Evolutionary conservation across 2,329 filamentous ascomycete genomes (phyloP), one percentile per base, ranked within the genome.

Genomic region (Aspergillus sp.): DNA sequence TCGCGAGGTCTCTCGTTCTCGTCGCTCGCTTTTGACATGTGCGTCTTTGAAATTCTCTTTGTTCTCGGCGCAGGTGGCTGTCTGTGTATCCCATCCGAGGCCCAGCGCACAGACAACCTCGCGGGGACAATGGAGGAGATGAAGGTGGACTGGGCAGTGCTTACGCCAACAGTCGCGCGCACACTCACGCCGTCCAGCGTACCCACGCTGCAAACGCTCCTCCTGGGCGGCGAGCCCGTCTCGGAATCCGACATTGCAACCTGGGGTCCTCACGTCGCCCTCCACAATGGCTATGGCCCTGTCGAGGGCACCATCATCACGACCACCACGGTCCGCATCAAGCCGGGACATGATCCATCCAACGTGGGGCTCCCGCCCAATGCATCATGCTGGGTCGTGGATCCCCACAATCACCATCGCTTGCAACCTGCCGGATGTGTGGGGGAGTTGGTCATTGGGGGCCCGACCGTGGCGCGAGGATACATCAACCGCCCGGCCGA

Each of bases 91-190:
- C 80, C 80, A 1, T 77, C 76, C 57, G 66, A 78, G 61, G 57
- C 73, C 53, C 73, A 80, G 15, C 75, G 80, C 2, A 74, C 80
- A 66, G 80, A 81, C 61, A 76, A 80, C 0, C 70, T 76, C n/a
- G 63, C 77, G 1, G 54, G 57, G 11, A 47, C 22, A 0, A 73
- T 69, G 3, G 65, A 75, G 47, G 56, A 72, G 0, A 80, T 82
- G 73, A 69, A 78, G 7, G 79, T 81, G 19, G 81, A 77, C 25
- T 81, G 78, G 78, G 81, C 78, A 1, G 83, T 84, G 68, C 79
- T 87, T 70, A 87, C 85, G 0, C 80, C 84, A 0, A 75, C 83
- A 0, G 76, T 87, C 15, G 83, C 84, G 0, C 61, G 67, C 15
- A 59, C 76, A 5, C 58, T 80, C 2, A 57, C 66, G 6, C 77